A percentile compares a stretch with the other conserved stretches of the same genome.
Conservation (phyloP, 495 filamentous ascomycete species). For the Rhypophila decipiens region DNA sequence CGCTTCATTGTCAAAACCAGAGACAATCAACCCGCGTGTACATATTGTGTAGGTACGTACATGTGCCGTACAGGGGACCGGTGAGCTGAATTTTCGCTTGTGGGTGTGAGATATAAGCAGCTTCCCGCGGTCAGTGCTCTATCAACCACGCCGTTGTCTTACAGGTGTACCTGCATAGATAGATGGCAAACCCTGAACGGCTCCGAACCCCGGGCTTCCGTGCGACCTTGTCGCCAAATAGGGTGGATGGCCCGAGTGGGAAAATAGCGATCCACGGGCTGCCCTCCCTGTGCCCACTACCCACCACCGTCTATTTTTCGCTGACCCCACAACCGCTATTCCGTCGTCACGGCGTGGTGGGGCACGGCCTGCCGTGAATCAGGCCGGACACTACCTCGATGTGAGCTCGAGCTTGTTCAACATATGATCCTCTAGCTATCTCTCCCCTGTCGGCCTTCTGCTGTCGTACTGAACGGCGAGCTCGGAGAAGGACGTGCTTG, state of each 20-base stretch:
- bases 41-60: too few species aligned
- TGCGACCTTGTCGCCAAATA: neutral
- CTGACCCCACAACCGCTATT: neutral
- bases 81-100: too few species aligned
- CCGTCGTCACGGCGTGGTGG: neutral
- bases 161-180: conserved; percentile 14
- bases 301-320: neutral
- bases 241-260: neutral
- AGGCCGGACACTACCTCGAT: neutral
- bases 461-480: too few species aligned
- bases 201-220: conserved; percentile 1
- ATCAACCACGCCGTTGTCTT: neutral
- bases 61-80: too few species aligned
- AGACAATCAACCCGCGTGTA: too few species aligned
- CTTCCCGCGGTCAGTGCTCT: neutral
- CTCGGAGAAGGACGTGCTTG: too few species aligned
- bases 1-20: too few species aligned
- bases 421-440: too few species aligned
- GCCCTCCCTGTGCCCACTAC: neutral
- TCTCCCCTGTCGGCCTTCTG: too few species aligned
- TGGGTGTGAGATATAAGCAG: neutral
- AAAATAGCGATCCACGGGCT: neutral
- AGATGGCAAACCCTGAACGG: conserved; percentile 3
- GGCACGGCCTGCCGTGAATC: neutral
- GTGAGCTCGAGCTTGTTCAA: too few species aligned